Percentiles rank a stretch among this genome's conserved stretches.
phyloP scores from a whole-genome alignment of 352 stramenopile genomes.

The Globisporangium recalcitrans region DNA sequence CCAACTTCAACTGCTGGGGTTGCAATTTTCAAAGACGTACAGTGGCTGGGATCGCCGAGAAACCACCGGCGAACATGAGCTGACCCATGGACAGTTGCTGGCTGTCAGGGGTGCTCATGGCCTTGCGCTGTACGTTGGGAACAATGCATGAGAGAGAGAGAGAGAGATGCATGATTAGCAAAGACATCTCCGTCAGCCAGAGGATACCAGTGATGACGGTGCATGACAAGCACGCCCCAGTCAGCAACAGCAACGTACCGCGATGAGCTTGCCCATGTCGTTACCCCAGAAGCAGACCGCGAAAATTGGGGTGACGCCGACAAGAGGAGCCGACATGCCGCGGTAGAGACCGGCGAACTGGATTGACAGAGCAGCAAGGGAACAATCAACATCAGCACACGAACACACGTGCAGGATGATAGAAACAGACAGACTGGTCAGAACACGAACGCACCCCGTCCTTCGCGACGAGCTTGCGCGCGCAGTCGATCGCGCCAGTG shows the following conservation, averaged over 20 bases:
- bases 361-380: constrained; percentile 16
- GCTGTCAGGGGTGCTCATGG: constrained; percentile 45
- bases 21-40: constrained; percentile 7
- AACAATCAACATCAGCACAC: background rate
- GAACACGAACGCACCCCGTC: constrained; percentile 76
- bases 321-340: constrained; percentile 93
- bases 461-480: constrained; percentile 89
- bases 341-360: constrained; percentile 88
- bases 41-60: constrained; percentile 85
- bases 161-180: no score
- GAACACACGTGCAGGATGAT: background rate
- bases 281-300: constrained; percentile 97
- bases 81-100: constrained; percentile 71
- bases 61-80: constrained; percentile 89
- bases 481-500: constrained; percentile 86
- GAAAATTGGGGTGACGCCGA: constrained; percentile 95
- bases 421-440: background rate
- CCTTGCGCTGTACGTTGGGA: constrained; percentile 41
- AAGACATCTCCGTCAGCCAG: no score
- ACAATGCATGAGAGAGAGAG: no score
- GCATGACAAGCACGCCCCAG: background rate
- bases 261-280: constrained; percentile 93
- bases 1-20: background rate
- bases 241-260: constrained; percentile 40
- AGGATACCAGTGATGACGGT: background rate